Evolutionary conservation across 352 stramenopile genomes (phyloP), one percentile per base, ranked within the genome.

Genomic region (Globisporangium spinosum): DNA sequence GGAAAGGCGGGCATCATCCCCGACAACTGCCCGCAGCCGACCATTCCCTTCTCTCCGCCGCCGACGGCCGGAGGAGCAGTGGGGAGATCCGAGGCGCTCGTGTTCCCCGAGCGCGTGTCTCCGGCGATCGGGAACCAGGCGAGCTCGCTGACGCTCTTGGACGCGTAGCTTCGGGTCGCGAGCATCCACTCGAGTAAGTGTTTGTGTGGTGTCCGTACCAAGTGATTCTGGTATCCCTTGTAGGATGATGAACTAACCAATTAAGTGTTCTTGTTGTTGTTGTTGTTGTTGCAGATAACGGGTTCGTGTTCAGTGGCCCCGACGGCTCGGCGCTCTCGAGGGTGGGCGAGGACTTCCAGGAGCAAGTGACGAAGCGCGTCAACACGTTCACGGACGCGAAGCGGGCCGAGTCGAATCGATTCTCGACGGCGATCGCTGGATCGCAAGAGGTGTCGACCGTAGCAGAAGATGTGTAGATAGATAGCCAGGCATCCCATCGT

Each of bases 231-330:
- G 17, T 55, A 45, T 45, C 38, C 12, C 38, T 45, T 45, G 38
- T 45, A 20, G 38, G n/a, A 5, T 35, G 32, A 15, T 17, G 51
- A 9, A 51, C 58, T 67, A 32, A n/a, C 7, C 32, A 9, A 17
- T 8, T 22, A 17, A 57, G 38, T 49, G 2, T 45, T 35, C 23
- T 23, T 45, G 2, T 47, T 66, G 8, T 29, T 58, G 2, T 47
- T 66, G 8, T 29, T 58, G 13, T 49, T 20, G 23, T 5, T 57
- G 5, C 58, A 80, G 74, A 47, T 1, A 69, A 69, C 43, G 74
- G 74, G 1, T 80, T 80, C 67, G 74, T 71, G 12, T 80, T 80
- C 64, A 80, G 78, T 51, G 71, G 63, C 0, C 45, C 59, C 1
- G 71, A 77, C 2, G 72, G 70, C 20, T 56, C 38, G 51, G 43